phyloP scores from a whole-genome alignment of 2,329 filamentous ascomycete genomes.

The Aureobasidium melanogenum region DNA sequence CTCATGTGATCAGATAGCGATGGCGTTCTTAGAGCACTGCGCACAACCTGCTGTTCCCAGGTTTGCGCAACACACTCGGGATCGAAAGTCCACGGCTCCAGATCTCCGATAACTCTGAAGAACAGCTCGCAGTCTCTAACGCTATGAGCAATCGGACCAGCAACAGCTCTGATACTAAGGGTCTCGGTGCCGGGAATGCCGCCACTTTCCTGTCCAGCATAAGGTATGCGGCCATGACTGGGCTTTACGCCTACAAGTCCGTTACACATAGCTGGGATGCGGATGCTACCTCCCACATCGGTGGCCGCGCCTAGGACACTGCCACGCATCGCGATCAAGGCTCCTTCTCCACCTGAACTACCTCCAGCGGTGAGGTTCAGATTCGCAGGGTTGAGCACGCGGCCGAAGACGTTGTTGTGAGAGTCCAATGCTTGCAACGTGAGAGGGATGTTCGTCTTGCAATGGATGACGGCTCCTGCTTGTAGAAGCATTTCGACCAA shows the following conservation, averaged over 20 bases:
- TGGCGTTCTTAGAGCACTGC: background rate
- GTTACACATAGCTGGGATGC: slow-evolving; percentile 43
- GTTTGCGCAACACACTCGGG: slow-evolving; percentile 32
- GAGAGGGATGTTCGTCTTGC: slow-evolving; percentile 48
- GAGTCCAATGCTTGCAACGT: slow-evolving; percentile 44
- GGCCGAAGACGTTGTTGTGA: slow-evolving; percentile 44
- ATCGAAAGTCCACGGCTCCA: slow-evolving; percentile 43
- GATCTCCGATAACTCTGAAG: slow-evolving; percentile 44
- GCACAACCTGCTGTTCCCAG: slow-evolving; percentile 26
- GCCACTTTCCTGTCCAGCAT: slow-evolving; percentile 43
- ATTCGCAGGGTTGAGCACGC: slow-evolving; percentile 42
- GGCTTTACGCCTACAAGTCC: slow-evolving; percentile 41
- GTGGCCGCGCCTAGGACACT: slow-evolving; percentile 44
- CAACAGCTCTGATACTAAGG: slow-evolving; percentile 33
- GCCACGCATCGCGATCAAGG: slow-evolving; percentile 40
- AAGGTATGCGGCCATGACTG: slow-evolving; percentile 40
- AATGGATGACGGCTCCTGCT: slow-evolving; percentile 41
- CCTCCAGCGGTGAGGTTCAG: slow-evolving; percentile 42
- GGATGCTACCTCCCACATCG: slow-evolving; percentile 46
- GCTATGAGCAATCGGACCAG: slow-evolving; percentile 38
- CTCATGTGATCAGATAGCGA: background rate
- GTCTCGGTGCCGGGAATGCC: slow-evolving; percentile 39
- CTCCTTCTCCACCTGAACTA: slow-evolving; percentile 45
- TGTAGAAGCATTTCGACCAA: slow-evolving; percentile 36
- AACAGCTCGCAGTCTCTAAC: slow-evolving; percentile 45